These are phyloP conservation scores for Trichophyton verrucosum DNA, from an alignment of 2,329 filamentous ascomycete species.

Conservation along the genomic window DNA sequence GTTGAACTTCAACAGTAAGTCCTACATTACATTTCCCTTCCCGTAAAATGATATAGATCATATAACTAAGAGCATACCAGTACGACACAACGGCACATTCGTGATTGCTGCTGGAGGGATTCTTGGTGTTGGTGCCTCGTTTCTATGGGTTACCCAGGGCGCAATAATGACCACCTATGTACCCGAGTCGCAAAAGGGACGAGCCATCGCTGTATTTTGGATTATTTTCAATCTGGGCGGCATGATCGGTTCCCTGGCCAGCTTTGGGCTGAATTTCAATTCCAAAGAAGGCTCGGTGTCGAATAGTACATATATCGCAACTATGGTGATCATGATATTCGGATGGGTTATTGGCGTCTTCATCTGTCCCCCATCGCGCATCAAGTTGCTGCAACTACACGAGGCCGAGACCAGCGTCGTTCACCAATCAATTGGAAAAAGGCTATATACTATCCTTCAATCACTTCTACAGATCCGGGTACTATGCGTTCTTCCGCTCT, in stretches of 20 bases:
- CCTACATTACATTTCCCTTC: not conserved
- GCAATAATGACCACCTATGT: conserved; percentile 40
- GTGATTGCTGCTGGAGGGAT: conserved; percentile 36
- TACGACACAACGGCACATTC: conserved; percentile 29
- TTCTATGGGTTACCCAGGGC: conserved; percentile 38
- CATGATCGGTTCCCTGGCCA: conserved; percentile 33
- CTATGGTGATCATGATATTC: conserved; percentile 38
- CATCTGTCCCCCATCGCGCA: conserved; percentile 37
- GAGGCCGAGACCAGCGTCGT: conserved; percentile 30
- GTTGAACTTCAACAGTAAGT: conserved; percentile 32
- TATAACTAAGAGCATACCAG: conserved; percentile 13
- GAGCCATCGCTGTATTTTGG: conserved; percentile 35
- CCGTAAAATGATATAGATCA: not conserved
- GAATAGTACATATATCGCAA: conserved; percentile 40
- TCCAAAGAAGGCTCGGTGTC: conserved; percentile 35
- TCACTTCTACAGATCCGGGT: conserved; percentile 36
- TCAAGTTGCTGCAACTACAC: conserved; percentile 31
- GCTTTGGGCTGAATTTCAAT: conserved; percentile 35
- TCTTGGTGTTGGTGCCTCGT: conserved; percentile 35
- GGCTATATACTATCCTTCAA: conserved; percentile 23
- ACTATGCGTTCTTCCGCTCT: conserved; percentile 40
- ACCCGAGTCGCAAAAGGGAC: conserved; percentile 32
- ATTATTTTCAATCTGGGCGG: conserved; percentile 38
- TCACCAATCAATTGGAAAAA: conserved; percentile 23
- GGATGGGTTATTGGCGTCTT: conserved; percentile 39